Conservation (phyloP, 768 basidiomycete species). For the Boletus reticuloceps region DNA sequence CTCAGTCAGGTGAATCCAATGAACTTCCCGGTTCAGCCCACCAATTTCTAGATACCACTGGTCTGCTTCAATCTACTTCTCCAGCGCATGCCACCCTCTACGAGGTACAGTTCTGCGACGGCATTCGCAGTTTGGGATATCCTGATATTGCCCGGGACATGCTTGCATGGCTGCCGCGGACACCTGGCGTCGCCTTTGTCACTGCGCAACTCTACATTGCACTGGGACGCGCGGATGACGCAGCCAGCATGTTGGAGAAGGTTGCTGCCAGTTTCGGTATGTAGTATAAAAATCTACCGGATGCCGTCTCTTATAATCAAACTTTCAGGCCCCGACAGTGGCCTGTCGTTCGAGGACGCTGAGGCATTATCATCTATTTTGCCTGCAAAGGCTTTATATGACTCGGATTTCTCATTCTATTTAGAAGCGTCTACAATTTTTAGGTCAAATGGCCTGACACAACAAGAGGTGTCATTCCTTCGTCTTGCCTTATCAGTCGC, state of each 20-base stretch:
- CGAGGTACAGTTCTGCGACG: constrained; percentile 74
- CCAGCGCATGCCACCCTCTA: constrained; percentile 63
- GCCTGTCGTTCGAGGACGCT: constrained; percentile 56
- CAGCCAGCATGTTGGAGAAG: constrained; percentile 67
- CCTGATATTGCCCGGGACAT: constrained; percentile 59
- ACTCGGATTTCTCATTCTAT: constrained; percentile 73
- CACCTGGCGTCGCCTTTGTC: constrained; percentile 74
- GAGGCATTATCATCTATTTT: constrained; percentile 62
- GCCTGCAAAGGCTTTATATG: constrained; percentile 52
- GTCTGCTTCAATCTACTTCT: constrained; percentile 64
- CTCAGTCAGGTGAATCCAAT: constrained; percentile 46
- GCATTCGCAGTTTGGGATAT: constrained; percentile 62
- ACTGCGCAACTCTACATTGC: constrained; percentile 64
- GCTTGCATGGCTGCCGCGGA: constrained; percentile 75
- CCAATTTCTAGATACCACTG: constrained; percentile 64
- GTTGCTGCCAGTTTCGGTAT: constrained; percentile 74
- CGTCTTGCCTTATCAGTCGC: constrained; percentile 77
- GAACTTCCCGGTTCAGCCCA: constrained; percentile 63
- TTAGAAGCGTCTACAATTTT: constrained; percentile 75
- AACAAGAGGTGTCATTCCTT: constrained; percentile 70
- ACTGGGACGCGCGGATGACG: constrained; percentile 69
- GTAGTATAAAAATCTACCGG: constrained; percentile 22
- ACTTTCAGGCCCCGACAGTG: constrained; percentile 45
- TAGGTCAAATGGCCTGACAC: constrained; percentile 51
- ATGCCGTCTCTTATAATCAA: background rate